Base-by-base conservation (phyloP, 2,329 filamentous ascomycete species). In the Penicillium sp. region DNA sequence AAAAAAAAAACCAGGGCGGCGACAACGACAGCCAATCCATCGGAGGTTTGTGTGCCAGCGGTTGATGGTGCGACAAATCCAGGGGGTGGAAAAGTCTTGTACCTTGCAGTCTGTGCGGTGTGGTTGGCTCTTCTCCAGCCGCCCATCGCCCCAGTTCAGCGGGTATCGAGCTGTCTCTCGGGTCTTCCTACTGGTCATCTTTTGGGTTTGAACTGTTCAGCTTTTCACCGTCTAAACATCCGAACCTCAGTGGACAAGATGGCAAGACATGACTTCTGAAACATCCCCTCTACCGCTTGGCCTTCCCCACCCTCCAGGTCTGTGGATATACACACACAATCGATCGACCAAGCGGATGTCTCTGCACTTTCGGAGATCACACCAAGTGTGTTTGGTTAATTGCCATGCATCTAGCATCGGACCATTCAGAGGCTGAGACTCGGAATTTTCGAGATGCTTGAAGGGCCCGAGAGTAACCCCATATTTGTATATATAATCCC, bases 401-500 rank as follows among this genome's bases (percentile, higher is more conserved):
- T 66, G 55, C 31, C 47, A 54, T 58, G 44, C 48, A 49, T 15
- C 8, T 33, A 55, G 38, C 43, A 31, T 59, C 31, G 48, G 45
- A 44, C 55, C 42, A 63, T 60, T 45, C 47, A 57, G 50, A 52
- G 49, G 45, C 44, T 52, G 33, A 8, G 25, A 36, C 12, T 27
- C 13, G 15, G 43, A 27, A 49, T 60, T 36, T 53, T 38, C 15
- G 12, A 43, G 36, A 52, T 50, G 50, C 12, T 41, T 19, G 29
- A 19, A 48, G 38, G 44, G 41, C 44, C 49, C 43, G 51, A 57
- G 51, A 50, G 58, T 53, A 49, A 41, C 36, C 21, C 19, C 53
- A 62, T 39, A 10, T 52, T 7, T 57, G 48, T 49, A 56, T 66
- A 66, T 67, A 68, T 64, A 64, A 65, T 53, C 62, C 58, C 57